phyloP scores from a whole-genome alignment of 352 stramenopile genomes.

The Phytophthora pini region DNA sequence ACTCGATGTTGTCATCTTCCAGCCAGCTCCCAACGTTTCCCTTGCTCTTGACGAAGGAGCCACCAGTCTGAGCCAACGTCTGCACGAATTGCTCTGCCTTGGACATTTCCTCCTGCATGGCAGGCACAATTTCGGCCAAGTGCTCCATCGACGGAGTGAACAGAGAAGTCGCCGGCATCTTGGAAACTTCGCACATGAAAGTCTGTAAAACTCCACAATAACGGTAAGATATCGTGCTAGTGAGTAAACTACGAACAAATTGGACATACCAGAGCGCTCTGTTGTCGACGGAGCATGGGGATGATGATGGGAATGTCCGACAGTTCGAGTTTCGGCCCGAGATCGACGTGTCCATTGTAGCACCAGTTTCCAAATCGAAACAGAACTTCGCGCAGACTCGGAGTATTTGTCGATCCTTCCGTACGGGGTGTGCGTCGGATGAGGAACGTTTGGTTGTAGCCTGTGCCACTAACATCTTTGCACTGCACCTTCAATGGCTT shows the following conservation, averaged over 20 bases:
- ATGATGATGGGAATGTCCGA: slow-evolving; percentile 94
- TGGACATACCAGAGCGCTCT: slow-evolving; percentile 83
- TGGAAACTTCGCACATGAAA: slow-evolving; percentile 93
- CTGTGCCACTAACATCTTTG: slow-evolving; percentile 81
- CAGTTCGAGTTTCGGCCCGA: slow-evolving; percentile 90
- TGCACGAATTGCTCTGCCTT: slow-evolving; percentile 88
- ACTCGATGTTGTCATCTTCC: slow-evolving; percentile 88
- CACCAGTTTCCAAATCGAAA: slow-evolving; percentile 97
- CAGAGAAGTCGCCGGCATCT: slow-evolving; percentile 89
- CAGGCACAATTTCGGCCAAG: slow-evolving; percentile 73
- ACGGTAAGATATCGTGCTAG: not conserved
- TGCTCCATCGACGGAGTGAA: slow-evolving; percentile 92
- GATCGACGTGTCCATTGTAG: slow-evolving; percentile 93
- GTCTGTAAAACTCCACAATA: slow-evolving; percentile 44
- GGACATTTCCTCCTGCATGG: slow-evolving; percentile 90
- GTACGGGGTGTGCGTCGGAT: slow-evolving; percentile 69
- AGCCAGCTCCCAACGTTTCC: slow-evolving; percentile 84
- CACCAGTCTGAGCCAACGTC: slow-evolving; percentile 51
- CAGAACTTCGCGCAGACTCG: slow-evolving; percentile 90
- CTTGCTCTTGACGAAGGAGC: slow-evolving; percentile 60
- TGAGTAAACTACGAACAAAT: not conserved
- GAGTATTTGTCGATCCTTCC: slow-evolving; percentile 32
- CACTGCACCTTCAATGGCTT: slow-evolving; percentile 86
- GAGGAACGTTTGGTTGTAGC: slow-evolving; percentile 89
- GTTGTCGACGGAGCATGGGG: slow-evolving; percentile 92